phyloP scores from a whole-genome alignment of 106 monocot species.

The Allium cepa region DNA sequence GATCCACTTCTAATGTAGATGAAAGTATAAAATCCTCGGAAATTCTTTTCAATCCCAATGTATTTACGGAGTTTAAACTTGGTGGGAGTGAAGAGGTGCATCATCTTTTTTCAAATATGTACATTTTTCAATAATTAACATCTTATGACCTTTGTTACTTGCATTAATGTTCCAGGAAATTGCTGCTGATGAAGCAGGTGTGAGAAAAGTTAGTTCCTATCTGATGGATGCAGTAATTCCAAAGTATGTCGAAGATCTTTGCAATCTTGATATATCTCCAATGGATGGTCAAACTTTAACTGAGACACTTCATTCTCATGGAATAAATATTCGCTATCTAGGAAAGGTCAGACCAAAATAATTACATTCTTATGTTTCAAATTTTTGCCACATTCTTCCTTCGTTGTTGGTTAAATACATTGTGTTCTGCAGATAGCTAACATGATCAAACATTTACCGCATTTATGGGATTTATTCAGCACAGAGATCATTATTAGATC shows the following conservation, averaged over 20 bases:
- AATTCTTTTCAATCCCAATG: slow-evolving; percentile 89
- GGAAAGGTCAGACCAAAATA: slow-evolving; percentile 51
- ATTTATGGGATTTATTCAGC: slow-evolving; percentile 72
- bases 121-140: too few relatives aligned
- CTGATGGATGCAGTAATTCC: slow-evolving; percentile 73
- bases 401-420: not conserved
- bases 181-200: slow-evolving; percentile 75
- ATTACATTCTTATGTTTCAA: not conserved
- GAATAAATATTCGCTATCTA: slow-evolving; percentile 94
- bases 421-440: slow-evolving; percentile 53
- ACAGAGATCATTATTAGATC: slow-evolving; percentile 80
- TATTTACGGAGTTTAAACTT: slow-evolving; percentile 89
- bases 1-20: slow-evolving; percentile 13
- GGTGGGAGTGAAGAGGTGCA: slow-evolving; percentile 63
- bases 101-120: too few relatives aligned
- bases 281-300: slow-evolving; percentile 99
- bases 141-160: too few relatives aligned
- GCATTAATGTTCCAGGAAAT: slow-evolving; percentile 42
- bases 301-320: slow-evolving; percentile 84
- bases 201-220: slow-evolving; percentile 72
- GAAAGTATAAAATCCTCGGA: slow-evolving; percentile 17
- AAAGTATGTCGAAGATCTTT: slow-evolving; percentile 92
- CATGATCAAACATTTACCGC: slow-evolving; percentile 70
- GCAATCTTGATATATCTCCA: slow-evolving; percentile 80
- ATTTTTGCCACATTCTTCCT: too few relatives aligned